phyloP scores from a whole-genome alignment of 805 yeast species.

The Ogataea siamensis region DNA sequence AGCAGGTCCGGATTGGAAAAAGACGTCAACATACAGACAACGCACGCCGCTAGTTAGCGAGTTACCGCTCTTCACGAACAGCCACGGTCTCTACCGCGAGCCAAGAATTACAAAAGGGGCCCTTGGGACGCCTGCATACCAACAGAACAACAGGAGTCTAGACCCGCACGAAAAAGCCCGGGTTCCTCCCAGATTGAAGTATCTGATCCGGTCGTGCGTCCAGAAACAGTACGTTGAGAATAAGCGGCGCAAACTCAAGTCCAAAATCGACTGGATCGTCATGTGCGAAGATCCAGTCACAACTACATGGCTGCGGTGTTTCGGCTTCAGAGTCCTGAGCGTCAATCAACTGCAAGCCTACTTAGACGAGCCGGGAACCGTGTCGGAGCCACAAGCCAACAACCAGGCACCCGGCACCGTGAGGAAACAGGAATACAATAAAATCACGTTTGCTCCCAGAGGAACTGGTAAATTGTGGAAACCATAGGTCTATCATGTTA shows the following conservation, averaged over 20 bases:
- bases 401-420: slow-evolving; percentile 11
- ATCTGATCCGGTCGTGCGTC: slow-evolving; percentile 56
- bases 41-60: slow-evolving; percentile 43
- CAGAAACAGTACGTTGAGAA: slow-evolving; percentile 48
- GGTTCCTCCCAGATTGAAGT: slow-evolving; percentile 53
- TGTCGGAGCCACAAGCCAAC: slow-evolving; percentile 21
- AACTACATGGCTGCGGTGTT: slow-evolving; percentile 51
- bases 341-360: slow-evolving; percentile 49
- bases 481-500: slow-evolving; percentile 32
- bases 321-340: slow-evolving; percentile 50
- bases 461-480: slow-evolving; percentile 61
- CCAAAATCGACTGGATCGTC: slow-evolving; percentile 46
- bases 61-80: slow-evolving; percentile 22
- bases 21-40: slow-evolving; percentile 43
- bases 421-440: slow-evolving; percentile 43
- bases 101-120: neutral
- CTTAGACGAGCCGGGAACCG: slow-evolving; percentile 27
- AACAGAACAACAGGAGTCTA: neutral
- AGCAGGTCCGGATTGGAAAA: slow-evolving; percentile 49
- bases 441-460: slow-evolving; percentile 57
- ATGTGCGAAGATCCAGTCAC: slow-evolving; percentile 61
- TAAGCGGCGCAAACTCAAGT: slow-evolving; percentile 19
- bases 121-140: neutral
- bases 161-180: slow-evolving; percentile 31
- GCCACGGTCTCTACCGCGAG: slow-evolving; percentile 16